phyloP scores from a whole-genome alignment of 2,329 filamentous ascomycete species.

The Paraconiothyrium sp. region DNA sequence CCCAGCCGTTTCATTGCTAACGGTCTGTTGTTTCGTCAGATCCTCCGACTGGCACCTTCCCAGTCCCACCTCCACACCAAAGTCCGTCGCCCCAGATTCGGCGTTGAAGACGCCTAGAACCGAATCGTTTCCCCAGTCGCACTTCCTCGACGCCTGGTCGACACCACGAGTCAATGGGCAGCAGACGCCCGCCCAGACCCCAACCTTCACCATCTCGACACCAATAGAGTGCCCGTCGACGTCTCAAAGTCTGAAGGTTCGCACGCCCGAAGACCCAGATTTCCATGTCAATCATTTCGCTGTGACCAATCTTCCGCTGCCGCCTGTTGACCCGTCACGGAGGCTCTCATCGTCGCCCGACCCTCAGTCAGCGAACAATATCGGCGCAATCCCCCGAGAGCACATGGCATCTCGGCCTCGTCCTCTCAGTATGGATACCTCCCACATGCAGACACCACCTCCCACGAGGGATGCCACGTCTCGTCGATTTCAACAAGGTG shows the following conservation, averaged over 20 bases:
- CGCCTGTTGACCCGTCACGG: slow-evolving; percentile 68
- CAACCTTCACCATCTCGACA: slow-evolving; percentile 49
- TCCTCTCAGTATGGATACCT: slow-evolving; percentile 50
- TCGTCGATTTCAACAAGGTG: slow-evolving; percentile 53
- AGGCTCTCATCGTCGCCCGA: slow-evolving; percentile 68
- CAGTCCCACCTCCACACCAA: slow-evolving; percentile 61
- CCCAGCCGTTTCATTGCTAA: slow-evolving; percentile 46
- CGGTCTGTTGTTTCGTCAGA: slow-evolving; percentile 46
- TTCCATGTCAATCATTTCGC: slow-evolving; percentile 72
- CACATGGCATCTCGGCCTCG: slow-evolving; percentile 30
- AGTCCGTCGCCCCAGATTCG: slow-evolving; percentile 51
- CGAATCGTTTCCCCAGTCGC: slow-evolving; percentile 50
- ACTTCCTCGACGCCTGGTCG: slow-evolving; percentile 61
- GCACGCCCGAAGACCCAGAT: slow-evolving; percentile 51
- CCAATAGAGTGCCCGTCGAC: slow-evolving; percentile 46
- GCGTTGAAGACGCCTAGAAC: slow-evolving; percentile 58
- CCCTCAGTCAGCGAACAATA: slow-evolving; percentile 40
- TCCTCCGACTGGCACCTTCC: slow-evolving; percentile 60
- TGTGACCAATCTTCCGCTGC: slow-evolving; percentile 63
- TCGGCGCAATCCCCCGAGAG: slow-evolving; percentile 20
- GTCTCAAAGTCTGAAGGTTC: slow-evolving; percentile 46
- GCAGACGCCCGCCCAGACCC: slow-evolving; percentile 54
- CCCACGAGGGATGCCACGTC: slow-evolving; percentile 66
- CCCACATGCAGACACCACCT: slow-evolving; percentile 69
- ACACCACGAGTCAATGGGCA: slow-evolving; percentile 55